Evolutionary conservation across 2,329 filamentous ascomycete species (phyloP).

Genomic region (Onygena corvina): DNA sequence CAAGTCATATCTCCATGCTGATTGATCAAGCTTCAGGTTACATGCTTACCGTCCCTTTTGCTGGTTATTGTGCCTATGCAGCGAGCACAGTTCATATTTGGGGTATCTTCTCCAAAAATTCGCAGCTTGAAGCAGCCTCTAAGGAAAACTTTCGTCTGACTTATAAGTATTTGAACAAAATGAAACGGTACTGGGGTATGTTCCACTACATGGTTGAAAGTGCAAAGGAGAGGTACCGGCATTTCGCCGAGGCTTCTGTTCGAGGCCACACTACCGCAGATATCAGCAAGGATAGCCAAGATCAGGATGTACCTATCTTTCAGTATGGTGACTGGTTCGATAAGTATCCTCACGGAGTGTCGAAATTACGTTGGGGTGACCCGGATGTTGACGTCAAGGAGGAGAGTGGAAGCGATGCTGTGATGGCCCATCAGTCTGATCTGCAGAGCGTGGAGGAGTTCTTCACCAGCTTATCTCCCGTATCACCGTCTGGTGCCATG

Average conservation of each 20-base stretch:
- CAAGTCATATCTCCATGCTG: slow-evolving; percentile 73
- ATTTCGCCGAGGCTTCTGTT: slow-evolving; percentile 68
- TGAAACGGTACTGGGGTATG: slow-evolving; percentile 98
- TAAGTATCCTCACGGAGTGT: slow-evolving; percentile 83
- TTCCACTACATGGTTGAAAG: slow-evolving; percentile 95
- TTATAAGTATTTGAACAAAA: slow-evolving; percentile 78
- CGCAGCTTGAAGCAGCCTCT: slow-evolving; percentile 59
- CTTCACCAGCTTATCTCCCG: slow-evolving; percentile 64
- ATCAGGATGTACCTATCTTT: slow-evolving; percentile 52
- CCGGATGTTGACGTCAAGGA: slow-evolving; percentile 55
- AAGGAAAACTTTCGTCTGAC: slow-evolving; percentile 80
- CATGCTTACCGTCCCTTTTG: slow-evolving; percentile 77
- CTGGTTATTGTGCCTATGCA: slow-evolving; percentile 86
- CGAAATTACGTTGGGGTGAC: slow-evolving; percentile 70
- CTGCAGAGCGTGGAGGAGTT: slow-evolving; percentile 93
- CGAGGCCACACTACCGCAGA: slow-evolving; percentile 45
- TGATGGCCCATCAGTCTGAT: slow-evolving; percentile 76
- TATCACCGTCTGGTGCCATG: slow-evolving; percentile 34
- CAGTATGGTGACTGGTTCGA: slow-evolving; percentile 98
- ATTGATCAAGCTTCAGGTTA: slow-evolving; percentile 70
- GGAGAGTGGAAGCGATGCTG: slow-evolving; percentile 73
- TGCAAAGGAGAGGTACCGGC: slow-evolving; percentile 74
- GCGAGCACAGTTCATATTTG: slow-evolving; percentile 91
- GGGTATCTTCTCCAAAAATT: slow-evolving; percentile 77
- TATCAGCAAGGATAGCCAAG: slow-evolving; percentile 20